Evolutionary conservation across 179 eudicot genomes (phyloP), one percentile per base, ranked within the genome.

Genomic region (Sideroxylon spinosum): DNA sequence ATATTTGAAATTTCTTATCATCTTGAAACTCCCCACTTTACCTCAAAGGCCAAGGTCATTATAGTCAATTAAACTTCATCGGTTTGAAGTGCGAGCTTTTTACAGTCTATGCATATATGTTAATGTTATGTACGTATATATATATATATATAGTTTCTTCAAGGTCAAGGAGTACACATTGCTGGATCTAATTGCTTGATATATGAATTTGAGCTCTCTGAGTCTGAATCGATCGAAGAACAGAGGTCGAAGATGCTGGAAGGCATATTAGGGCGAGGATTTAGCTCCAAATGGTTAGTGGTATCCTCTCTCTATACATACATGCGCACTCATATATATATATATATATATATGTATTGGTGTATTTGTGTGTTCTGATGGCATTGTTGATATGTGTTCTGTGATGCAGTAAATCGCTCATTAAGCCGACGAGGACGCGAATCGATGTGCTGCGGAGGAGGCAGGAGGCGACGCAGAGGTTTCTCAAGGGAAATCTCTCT

Each of bases 381-480:
- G 20, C 3, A 13, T 74, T 59, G 17, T 72, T 56, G 56, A 71
- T 25, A 10, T 80, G 68, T 20, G 49, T 28, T 11, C 52, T 55
- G 44, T 68, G 79, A 50, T 82, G 81, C 85, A 91, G 96, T 82
- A 91, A 91, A 90, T 88, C 93, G 71, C 48, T 88, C 87, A 86
- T 91, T 53, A 92, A 89, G 84, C 85, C 77, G 79, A 87, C 90
- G 23, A 82, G 89, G 80, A 86, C 86, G 20, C 83, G 97, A 79
- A 88, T 92, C 77, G 93, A 86, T 46, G 91, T 81, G 78, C 79
- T 87, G 72, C 72, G 89, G 64, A 75, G 84, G 78, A 86, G 88
- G 79, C 84, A 89, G 68, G 90, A 85, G 82, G 95, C 97, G 48
- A 91, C 90, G 76, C 93, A 91, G 83, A 88, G 87, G 92, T 89